Conservation (phyloP, 345 rosid species). For the Lenwebbia sp. region DNA sequence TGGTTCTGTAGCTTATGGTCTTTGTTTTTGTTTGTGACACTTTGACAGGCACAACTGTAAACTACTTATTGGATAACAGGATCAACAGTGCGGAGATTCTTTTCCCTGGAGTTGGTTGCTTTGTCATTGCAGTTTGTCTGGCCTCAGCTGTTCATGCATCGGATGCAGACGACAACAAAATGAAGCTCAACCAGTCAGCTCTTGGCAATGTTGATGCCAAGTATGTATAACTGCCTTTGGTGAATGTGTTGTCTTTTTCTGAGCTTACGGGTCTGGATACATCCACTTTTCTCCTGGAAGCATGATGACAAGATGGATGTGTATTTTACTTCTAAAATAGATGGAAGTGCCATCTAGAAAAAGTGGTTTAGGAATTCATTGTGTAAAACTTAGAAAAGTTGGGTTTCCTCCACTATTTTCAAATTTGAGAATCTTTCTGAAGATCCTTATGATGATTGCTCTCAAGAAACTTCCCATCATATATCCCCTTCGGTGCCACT, state of each 20-base stretch:
- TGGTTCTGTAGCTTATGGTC: not conserved
- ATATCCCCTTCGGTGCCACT: not conserved
- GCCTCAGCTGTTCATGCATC: conserved; percentile 81
- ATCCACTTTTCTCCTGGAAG: not conserved
- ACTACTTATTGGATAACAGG: conserved; percentile 71
- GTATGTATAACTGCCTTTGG: conserved; percentile 12
- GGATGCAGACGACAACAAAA: conserved; percentile 53
- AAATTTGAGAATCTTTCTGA: not conserved
- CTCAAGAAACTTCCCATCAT: not conserved
- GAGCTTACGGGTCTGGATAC: not conserved
- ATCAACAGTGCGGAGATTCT: conserved; percentile 64
- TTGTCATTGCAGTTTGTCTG: conserved; percentile 64
- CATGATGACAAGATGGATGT: not conserved
- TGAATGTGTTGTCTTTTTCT: not conserved
- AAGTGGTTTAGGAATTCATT: not conserved
- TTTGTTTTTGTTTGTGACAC: not conserved
- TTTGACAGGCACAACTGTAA: conserved; percentile 60
- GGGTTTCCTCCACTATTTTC: not conserved
- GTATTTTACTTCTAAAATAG: not conserved
- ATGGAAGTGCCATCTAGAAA: not conserved
- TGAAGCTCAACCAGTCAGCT: conserved; percentile 33
- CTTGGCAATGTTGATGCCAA: conserved; percentile 10
- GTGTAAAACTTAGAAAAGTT: not conserved
- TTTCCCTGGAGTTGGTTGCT: conserved; percentile 79
- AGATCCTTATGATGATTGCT: not conserved